Evolutionary conservation across 2,329 filamentous ascomycete genomes (phyloP).

Genomic region (Monilinia vaccinii-corymbosi): DNA sequence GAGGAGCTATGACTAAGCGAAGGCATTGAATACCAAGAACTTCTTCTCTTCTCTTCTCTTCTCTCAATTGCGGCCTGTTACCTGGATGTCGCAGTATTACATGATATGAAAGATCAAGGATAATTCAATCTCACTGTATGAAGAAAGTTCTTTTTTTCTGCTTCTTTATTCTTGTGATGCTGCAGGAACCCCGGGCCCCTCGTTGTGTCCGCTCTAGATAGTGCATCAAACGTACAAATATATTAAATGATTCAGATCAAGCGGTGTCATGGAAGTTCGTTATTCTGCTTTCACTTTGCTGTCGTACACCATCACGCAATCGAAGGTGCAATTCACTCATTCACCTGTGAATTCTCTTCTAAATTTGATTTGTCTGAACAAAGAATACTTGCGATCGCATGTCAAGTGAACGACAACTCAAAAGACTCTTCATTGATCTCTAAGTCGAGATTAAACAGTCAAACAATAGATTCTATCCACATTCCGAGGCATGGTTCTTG

Average conservation of each 20-base stretch:
- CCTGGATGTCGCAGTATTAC: not conserved
- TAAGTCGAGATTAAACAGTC: not conserved
- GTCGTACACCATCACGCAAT: slow-evolving; percentile 1
- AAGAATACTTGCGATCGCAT: not conserved
- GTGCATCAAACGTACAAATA: not conserved
- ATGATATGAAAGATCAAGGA: slow-evolving; percentile 1
- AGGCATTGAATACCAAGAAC: not conserved
- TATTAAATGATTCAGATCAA: not conserved
- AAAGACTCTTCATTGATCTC: not conserved
- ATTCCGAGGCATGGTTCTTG: slow-evolving; percentile 4
- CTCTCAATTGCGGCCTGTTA: not conserved
- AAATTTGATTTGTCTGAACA: not conserved
- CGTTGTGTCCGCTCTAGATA: not conserved
- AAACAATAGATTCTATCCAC: not conserved
- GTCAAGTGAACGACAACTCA: not conserved
- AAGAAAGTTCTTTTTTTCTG: not conserved
- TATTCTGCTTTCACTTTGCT: not conserved
- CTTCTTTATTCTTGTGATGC: not conserved
- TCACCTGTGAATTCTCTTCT: not conserved
- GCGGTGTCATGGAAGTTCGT: not conserved
- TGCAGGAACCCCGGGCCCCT: not conserved
- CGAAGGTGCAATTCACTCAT: slow-evolving; percentile 1
- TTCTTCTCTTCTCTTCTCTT: not conserved
- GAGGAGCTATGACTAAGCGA: not conserved
- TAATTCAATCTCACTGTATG: not conserved